Conservation (phyloP, 768 basidiomycete genomes). For the Collybia nuda region DNA sequence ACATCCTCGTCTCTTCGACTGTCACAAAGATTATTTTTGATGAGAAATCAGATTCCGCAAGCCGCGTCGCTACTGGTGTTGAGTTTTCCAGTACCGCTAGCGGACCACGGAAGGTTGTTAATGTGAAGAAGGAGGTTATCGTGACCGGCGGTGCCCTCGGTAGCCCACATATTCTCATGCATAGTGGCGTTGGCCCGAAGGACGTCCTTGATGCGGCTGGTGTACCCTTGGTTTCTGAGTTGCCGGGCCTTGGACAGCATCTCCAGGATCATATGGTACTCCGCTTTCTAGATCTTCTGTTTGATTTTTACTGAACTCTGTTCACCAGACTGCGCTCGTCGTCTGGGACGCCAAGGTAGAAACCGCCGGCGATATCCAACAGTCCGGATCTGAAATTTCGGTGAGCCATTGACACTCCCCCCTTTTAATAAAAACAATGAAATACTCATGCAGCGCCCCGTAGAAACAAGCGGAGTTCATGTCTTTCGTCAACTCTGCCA, state of each 20-base stretch:
- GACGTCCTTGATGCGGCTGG: conserved; percentile 48
- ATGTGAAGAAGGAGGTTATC: conserved; percentile 49
- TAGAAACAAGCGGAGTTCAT: conserved; percentile 36
- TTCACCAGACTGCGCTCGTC: conserved; percentile 7
- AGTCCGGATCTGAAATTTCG: conserved; percentile 26
- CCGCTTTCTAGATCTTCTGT: background rate
- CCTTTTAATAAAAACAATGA: too few relatives aligned
- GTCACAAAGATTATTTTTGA: conserved; percentile 54
- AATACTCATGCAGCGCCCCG: background rate
- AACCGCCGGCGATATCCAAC: conserved; percentile 32
- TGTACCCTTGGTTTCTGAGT: conserved; percentile 41
- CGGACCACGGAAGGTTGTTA: conserved; percentile 8
- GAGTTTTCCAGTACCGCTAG: conserved; percentile 38
- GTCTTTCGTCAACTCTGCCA: conserved; percentile 64
- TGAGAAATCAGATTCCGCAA: conserved; percentile 24
- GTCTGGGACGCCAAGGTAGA: conserved; percentile 17
- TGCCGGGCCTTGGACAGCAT: conserved; percentile 64
- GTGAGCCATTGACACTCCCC: conserved; percentile 12
- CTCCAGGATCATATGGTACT: conserved; percentile 47
- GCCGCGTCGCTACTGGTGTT: conserved; percentile 49
- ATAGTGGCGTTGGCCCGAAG: conserved; percentile 58
- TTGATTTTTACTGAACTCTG: background rate
- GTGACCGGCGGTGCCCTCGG: conserved; percentile 41
- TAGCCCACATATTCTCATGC: conserved; percentile 54
- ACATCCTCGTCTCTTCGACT: conserved; percentile 59